Base-by-base conservation (phyloP, 352 stramenopile species). In the Pythium aquatile region DNA sequence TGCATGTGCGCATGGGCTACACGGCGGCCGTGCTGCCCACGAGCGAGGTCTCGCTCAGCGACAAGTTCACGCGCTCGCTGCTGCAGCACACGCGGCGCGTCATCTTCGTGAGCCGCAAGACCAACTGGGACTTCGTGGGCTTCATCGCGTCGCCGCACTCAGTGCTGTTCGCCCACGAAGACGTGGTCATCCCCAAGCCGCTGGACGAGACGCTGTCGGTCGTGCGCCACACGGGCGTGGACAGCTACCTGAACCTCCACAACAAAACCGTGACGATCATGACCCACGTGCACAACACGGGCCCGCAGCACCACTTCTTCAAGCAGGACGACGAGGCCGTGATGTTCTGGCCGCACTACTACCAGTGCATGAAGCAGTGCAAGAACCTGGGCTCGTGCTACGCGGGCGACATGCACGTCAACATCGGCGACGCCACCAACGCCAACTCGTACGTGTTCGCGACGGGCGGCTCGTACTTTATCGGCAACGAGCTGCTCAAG, bases 181-280 rank as follows among this genome's bases (percentile, higher is more conserved):
- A 88, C 57, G 82, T 90, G 56, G 65, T 61, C 9, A 76, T 91
- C 66, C 82, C 82, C 1, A 37, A 65, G 14, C 56, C 69, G 5
- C 57, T 91, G 9, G 77, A 87, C 46, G 68, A 88, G 16, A 87
- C 72, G 62, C 66, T 91, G 5, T 72, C 74, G 9, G 70, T 90
- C 24, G 79, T 91, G 58, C 80, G 80, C 47, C 82, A 91, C 64
- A 24, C 69, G 9, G 82, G 82, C 9, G 67, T 87, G 30, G 83
- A 91, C 56, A 90, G 78, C 56, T 90, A 88, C 57, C 20, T 91
- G 60, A 91, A 91, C 53, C 61, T 91, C 46, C 83, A 91, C 70
- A 91, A 91, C 76, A 91, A 91, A 68, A 91, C 83, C 30, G 66
- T 91, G 61, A 89, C 80, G 55, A 82, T 90, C 65, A 90, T 91